Evolutionary conservation across 2,329 filamentous ascomycete genomes (phyloP).

Genomic region (Botrytis hyacinthi): DNA sequence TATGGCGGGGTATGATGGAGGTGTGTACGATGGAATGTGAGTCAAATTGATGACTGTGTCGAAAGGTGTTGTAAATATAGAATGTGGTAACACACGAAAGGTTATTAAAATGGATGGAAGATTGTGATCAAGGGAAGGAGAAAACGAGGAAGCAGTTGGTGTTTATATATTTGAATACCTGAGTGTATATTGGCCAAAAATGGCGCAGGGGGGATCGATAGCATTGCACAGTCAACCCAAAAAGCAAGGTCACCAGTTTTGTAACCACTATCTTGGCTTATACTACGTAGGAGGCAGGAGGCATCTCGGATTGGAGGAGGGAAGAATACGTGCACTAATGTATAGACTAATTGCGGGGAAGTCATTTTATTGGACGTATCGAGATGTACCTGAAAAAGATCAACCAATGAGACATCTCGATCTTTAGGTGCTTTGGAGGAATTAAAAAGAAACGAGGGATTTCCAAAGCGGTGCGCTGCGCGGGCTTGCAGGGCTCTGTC

Average conservation of each 20-base stretch:
- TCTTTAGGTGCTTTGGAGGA: neutral
- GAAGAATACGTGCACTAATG: neutral
- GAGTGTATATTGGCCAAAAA: neutral
- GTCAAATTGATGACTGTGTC: neutral
- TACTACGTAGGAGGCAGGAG: neutral
- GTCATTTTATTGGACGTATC: neutral
- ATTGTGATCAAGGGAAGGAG: neutral
- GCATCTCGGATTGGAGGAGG: neutral
- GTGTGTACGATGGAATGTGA: neutral
- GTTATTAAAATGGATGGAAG: neutral
- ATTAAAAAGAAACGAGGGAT: neutral
- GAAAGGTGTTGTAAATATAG: neutral
- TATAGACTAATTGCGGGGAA: neutral
- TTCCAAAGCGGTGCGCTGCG: neutral
- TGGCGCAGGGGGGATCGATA: neutral
- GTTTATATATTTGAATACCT: neutral
- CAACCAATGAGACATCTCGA: neutral
- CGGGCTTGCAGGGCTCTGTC: neutral
- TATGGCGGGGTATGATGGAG: slow-evolving; percentile 1
- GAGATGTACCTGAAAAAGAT: neutral
- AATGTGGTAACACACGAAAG: neutral
- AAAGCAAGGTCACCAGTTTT: slow-evolving; percentile 13
- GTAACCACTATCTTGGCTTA: slow-evolving; percentile 1
- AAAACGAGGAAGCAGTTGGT: neutral
- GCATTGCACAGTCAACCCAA: neutral